A percentile compares a stretch with the other conserved stretches of the same genome.
Conservation (phyloP, 306 rosid genomes). For the Oxytropis ochrocephala region DNA sequence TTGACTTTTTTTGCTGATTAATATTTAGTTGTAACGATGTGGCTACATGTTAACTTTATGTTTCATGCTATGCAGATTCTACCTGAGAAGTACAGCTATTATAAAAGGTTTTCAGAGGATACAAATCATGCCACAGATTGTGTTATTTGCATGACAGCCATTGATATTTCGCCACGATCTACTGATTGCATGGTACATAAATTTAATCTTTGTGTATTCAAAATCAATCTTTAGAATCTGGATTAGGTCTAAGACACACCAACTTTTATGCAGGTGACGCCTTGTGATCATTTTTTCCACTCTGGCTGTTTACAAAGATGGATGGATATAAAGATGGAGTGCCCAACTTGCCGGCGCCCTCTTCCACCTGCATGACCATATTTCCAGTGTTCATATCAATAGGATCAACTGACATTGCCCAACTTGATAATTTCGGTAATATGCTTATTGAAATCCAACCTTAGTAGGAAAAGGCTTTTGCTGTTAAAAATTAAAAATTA, state of each 20-base stretch:
- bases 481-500: background rate
- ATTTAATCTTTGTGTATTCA: background rate
- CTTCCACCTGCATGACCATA: slow-evolving; percentile 73
- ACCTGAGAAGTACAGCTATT: slow-evolving; percentile 91
- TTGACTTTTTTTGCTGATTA: background rate
- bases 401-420: slow-evolving; percentile 50
- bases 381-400: slow-evolving; percentile 35
- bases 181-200: slow-evolving; percentile 81
- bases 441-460: slow-evolving; percentile 21
- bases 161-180: slow-evolving; percentile 57
- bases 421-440: slow-evolving; percentile 48
- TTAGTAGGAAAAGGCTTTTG: background rate
- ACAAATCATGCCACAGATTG: slow-evolving; percentile 65
- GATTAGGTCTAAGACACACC: slow-evolving; percentile 17
- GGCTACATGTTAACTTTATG: slow-evolving; percentile 19
- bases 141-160: slow-evolving; percentile 92
- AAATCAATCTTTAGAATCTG: slow-evolving; percentile 11
- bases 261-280: slow-evolving; percentile 63
- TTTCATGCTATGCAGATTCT: slow-evolving; percentile 56
- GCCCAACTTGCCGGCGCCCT: slow-evolving; percentile 96
- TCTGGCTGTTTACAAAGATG: slow-evolving; percentile 97
- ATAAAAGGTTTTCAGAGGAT: slow-evolving; percentile 61
- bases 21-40: background rate
- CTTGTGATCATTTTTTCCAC: slow-evolving; percentile 98
- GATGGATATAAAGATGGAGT: slow-evolving; percentile 99